Base-by-base conservation (phyloP, 1,284 basidiomycete genomes). In the Irpex sp. region DNA sequence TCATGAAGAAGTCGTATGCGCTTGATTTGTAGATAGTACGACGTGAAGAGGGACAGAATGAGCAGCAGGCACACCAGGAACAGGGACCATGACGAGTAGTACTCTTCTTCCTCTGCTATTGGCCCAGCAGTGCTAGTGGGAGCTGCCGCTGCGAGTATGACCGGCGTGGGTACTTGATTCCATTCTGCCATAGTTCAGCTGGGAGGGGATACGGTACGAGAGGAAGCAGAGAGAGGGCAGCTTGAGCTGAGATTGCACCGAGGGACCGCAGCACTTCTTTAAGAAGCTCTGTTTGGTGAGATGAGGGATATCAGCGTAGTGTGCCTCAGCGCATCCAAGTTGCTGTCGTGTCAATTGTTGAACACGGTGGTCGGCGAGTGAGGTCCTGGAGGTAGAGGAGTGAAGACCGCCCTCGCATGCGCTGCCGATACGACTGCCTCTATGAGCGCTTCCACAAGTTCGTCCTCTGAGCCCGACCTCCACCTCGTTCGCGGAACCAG, bases 11-110 rank as follows among this genome's bases (percentile, higher is more conserved):
- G 93, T 59, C 96, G 89, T 79, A 99, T 99, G 58, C 92, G 85
- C 77, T 96, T 96, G 73, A 98, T 92, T 82, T 98, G 96, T 17
- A 99, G 89, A 73, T 98, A 99, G 80, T 99, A 99, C 21, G 94
- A 96, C 13, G 95, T 97, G 85, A 91, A 95, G 68, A 99, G 88
- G 4, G 96, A 97, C 65, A 96, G 81, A 66, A 98, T 94, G 66
- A 99, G 90, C 44, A 99, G 87, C 64, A 94, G 77, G 77, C 97
- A 96, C 69, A 99, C 96, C 70, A 98, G 92, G 75, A 94, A 95
- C 36, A 96, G 86, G 37, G 93, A 96, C 94, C 94, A 96, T 64
- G 93, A 94, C 19, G 93, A 94, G 75, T 95, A 96, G 77, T 88
- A 94, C 73, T 96, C 93, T 76, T 95, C 93, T 67, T 93, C 91